Conservation (phyloP, 2,329 filamentous ascomycete species). For the Aspergillus sp. region DNA sequence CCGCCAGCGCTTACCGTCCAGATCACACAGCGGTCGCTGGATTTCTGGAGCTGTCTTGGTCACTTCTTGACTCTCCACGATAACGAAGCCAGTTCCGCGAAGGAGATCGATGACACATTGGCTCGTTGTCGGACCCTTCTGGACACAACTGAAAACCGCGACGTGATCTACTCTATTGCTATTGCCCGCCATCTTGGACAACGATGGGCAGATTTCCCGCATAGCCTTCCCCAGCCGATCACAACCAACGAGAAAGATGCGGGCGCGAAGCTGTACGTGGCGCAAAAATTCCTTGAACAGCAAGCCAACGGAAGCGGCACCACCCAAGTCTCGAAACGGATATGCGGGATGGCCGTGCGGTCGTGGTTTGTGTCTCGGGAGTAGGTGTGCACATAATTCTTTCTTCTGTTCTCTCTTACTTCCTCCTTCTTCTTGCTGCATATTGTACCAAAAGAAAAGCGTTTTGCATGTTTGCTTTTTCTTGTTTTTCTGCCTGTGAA, state of each 20-base stretch:
- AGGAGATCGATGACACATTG: conserved; percentile 60
- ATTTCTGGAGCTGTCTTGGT: conserved; percentile 77
- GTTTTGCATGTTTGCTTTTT: conserved; percentile 15
- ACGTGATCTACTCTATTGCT: conserved; percentile 83
- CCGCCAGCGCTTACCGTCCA: conserved; percentile 41
- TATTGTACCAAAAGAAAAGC: conserved; percentile 16
- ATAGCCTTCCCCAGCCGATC: conserved; percentile 48
- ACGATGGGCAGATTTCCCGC: conserved; percentile 54
- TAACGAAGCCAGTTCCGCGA: conserved; percentile 46
- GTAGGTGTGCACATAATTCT: conserved; percentile 14
- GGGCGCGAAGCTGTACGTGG: conserved; percentile 60
- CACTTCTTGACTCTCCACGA: conserved; percentile 63
- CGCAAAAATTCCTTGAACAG: conserved; percentile 62
- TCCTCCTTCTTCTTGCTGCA: neutral
- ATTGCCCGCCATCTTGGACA: conserved; percentile 69
- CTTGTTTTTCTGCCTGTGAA: conserved; percentile 4
- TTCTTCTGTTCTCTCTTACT: conserved; percentile 3
- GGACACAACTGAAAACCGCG: conserved; percentile 75
- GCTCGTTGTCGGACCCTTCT: conserved; percentile 61
- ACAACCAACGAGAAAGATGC: conserved; percentile 61
- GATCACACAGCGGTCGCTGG: conserved; percentile 56
- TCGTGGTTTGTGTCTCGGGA: conserved; percentile 45
- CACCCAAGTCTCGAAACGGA: conserved; percentile 64
- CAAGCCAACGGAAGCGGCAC: conserved; percentile 63
- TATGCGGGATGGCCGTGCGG: conserved; percentile 60